Evolutionary conservation across 2,329 filamentous ascomycete species (phyloP), one percentile per base, ranked within the genome.

Genomic region (Colletotrichum neosansevieriae): DNA sequence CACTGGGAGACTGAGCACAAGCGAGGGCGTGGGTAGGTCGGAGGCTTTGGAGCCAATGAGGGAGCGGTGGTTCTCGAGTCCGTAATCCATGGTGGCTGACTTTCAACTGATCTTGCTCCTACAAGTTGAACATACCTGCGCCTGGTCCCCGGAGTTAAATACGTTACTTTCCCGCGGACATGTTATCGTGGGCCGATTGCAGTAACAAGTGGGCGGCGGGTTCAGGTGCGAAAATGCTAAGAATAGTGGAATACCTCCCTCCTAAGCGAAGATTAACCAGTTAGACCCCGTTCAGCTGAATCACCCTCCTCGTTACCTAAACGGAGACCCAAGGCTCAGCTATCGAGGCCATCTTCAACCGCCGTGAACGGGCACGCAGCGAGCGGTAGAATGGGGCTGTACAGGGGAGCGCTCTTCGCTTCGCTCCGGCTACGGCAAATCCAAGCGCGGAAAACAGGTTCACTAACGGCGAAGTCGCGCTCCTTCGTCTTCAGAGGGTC

Each of bases 1-100:
- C 1, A 78, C 71, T 0, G 79, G 76, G 54, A 79, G 74, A 71
- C 76, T 79, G 36, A 83, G 71, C n/a, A 82, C 64, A 10, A 83
- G 62, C 0, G 81, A 74, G 0, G 80, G 81, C 2, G 78, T 80
- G 3, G 79, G 80, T 2, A 83, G 76, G 13, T 79, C 75, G 0
- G 73, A 73, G 6, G 73, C 73, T 4, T 75, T 73, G 19, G 72
- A 76, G 32, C 78, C 79, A 42, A 82, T 77, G 53, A 77, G 82
- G 6, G 75, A 75, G 45, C 74, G 70, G 68, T 79, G 76, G 21
- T 77, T 71, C 60, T 75, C 63, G 0, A 76, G 70, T 6, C 75
- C 75, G 69, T 73, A 73, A 24, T 77, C 75, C 77, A 79, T 79
- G 5, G 32, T 45, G 10, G 1, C 2, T 21, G 32, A 1, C 24